Evolutionary conservation across 257 asterid genomes (phyloP).

Genomic region (Capsicum pubescens): DNA sequence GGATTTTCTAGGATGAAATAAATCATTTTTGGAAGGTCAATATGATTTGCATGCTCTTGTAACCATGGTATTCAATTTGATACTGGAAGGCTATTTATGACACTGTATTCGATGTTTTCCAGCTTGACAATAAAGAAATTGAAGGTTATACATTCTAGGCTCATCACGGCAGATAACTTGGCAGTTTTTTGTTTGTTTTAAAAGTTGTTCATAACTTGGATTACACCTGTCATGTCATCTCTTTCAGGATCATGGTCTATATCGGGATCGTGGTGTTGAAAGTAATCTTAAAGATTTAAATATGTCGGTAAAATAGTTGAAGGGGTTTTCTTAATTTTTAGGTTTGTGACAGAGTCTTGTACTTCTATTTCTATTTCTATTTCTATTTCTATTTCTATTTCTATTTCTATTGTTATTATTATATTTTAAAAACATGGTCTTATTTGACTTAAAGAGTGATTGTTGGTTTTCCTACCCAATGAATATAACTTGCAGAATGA

Average conservation of each 20-base stretch:
- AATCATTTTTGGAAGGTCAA: neutral
- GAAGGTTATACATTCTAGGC: constrained; percentile 8
- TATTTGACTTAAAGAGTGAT: neutral
- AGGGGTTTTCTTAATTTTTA: neutral
- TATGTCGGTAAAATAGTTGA: constrained; percentile 10
- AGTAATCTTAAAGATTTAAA: neutral
- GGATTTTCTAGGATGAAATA: neutral
- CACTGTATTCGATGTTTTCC: neutral
- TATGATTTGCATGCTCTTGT: constrained; percentile 2
- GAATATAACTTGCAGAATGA: constrained; percentile 3
- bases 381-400: no score
- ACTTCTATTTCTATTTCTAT: no score
- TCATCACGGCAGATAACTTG: neutral
- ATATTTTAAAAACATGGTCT: neutral
- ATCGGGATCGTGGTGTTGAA: constrained; percentile 1
- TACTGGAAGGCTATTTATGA: neutral
- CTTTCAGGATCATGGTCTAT: neutral
- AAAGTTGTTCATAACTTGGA: neutral
- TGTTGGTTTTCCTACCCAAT: constrained; percentile 5
- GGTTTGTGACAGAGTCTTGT: neutral
- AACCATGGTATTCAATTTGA: constrained; percentile 2
- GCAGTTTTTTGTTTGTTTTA: neutral
- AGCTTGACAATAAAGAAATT: neutral
- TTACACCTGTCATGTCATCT: neutral
- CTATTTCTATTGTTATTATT: neutral